Evolutionary conservation across 2,329 filamentous ascomycete species (phyloP), one percentile per base, ranked within the genome.

Genomic region (Colletotrichum sp.): DNA sequence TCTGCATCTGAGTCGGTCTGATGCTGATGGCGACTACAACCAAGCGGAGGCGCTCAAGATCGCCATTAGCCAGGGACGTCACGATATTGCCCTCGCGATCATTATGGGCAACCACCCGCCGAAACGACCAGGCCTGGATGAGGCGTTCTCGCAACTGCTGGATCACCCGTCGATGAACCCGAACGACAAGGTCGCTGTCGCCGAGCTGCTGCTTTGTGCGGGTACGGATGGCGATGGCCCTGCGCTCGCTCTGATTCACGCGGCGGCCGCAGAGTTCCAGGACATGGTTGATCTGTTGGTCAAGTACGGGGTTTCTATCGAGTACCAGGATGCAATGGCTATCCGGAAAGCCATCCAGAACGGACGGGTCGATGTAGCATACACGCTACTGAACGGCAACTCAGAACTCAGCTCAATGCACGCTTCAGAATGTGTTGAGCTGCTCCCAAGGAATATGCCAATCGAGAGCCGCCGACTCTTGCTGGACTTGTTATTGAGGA

Each of bases 151-250:
- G 3, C 80, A 85, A 7, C 82, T 92, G 2, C 86, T 90, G 74
- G 80, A 85, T 2, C 86, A 88, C 65, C 80, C 86, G 3, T 86
- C 86, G 3, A 84, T 90, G 21, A 85, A 85, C 7, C 87, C 88
- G 0, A 85, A 87, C 34, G 86, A 88, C 36, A 91, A 90, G 78
- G 82, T 90, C 57, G 85, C 86, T 4, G 83, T 93, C 76, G 85
- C 89, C 0, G 90, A 93, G 79, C 82, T 91, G 4, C 80, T 93
- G 2, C 84, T 93, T 3, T 92, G 91, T 69, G 90, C 89, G 2
- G 91, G 91, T 0, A 90, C 91, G 2, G 83, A 85, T 15, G 91
- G 91, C 3, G 87, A 90, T 16, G 82, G 85, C 1, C 82, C 90
- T 1, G 86, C 89, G 0, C 82, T 84, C 34, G 89, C 88, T 0